A percentile compares a stretch with the other conserved stretches of the same genome.
These are phyloP conservation scores for Tricholoma furcatifolium DNA, from an alignment of 768 basidiomycete genomes.

Conservation along the genomic window DNA sequence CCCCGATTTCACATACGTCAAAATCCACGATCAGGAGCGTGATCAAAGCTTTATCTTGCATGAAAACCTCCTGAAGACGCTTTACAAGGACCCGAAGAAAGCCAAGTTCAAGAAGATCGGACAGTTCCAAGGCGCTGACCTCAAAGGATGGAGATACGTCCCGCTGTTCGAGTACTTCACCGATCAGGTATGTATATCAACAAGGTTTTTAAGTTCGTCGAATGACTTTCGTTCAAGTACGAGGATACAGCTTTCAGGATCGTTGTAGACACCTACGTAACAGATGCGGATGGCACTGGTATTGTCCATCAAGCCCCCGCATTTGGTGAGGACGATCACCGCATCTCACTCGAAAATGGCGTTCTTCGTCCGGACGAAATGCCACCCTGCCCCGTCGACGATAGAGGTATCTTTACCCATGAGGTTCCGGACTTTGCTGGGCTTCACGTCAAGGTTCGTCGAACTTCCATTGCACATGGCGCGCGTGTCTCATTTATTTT, in stretches of 20 bases:
- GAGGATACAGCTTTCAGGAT: conserved; percentile 91
- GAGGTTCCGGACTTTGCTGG: conserved; percentile 91
- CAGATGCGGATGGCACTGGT: conserved; percentile 90
- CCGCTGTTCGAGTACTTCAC: conserved; percentile 97
- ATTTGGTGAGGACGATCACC: conserved; percentile 98
- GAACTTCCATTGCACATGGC: background rate
- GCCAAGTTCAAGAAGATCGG: conserved; percentile 92
- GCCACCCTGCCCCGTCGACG: conserved; percentile 96
- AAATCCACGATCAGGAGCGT: conserved; percentile 88
- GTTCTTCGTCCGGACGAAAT: conserved; percentile 85
- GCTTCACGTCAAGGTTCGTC: conserved; percentile 78
- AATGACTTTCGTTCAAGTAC: conserved; percentile 50
- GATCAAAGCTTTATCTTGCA: conserved; percentile 90
- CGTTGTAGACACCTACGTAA: conserved; percentile 89
- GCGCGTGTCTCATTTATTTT: conserved; percentile 1
- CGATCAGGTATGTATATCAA: conserved; percentile 60
- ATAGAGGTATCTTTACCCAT: conserved; percentile 81
- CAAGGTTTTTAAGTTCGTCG: background rate
- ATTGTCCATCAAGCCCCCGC: conserved; percentile 99
- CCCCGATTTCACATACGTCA: conserved; percentile 94
- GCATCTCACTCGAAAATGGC: conserved; percentile 82
- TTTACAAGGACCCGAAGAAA: conserved; percentile 97
- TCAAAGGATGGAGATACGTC: conserved; percentile 95
- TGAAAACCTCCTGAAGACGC: conserved; percentile 78
- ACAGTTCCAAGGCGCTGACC: conserved; percentile 84